Base-by-base conservation (phyloP, 225 moss, liverwort and hornwort species). In the Physcomitrium patens region DNA sequence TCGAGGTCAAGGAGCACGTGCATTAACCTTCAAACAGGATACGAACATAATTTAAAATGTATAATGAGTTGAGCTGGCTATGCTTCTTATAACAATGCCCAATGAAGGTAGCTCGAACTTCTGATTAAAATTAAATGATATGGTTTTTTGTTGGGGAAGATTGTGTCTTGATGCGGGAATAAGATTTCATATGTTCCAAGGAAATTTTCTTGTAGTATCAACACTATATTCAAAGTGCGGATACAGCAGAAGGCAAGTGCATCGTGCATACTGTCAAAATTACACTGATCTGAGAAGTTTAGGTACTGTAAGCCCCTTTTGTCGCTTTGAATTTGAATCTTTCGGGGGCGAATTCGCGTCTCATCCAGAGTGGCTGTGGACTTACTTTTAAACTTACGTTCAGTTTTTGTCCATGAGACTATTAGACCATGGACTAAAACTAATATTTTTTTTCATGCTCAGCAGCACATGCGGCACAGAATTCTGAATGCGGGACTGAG, bases 171-270 rank as follows among this genome's bases (percentile, higher is more conserved):
- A 82, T 89, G 83, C 85, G 86, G 41, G 86, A 71, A 81, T 89
- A 51, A 86, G 86, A 73, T 91, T 91, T 65, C 91, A 91, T 68
- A 89, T 2, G 91, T 56, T 81, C 91, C 12, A 89, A 89, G 55
- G 89, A 91, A 72, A 77, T 89, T 60, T 91, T 89, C 66, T 80
- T 91, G n/a, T 89, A 89, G 44, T 89, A 91, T 68, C 91, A 91
- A 78, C 89, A 82, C 69, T 89, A 89, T 67, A 85, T 84, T 67
- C 86, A 86, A 65, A 91, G 89, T 57, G 86, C 86, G 64, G 91
- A 89, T 74, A 85, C 89, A n/a, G 85, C 89, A 69, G 89, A 91
- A 77, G 85, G 84, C 15, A 91, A 91, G 63, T 91, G 89, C 78
- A 85, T 75, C 51, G 89, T 91, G 69, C 91, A 91, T 56, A 86